Evolutionary conservation across 2,329 filamentous ascomycete genomes (phyloP).

Genomic region (Aspergillus viridinutans): DNA sequence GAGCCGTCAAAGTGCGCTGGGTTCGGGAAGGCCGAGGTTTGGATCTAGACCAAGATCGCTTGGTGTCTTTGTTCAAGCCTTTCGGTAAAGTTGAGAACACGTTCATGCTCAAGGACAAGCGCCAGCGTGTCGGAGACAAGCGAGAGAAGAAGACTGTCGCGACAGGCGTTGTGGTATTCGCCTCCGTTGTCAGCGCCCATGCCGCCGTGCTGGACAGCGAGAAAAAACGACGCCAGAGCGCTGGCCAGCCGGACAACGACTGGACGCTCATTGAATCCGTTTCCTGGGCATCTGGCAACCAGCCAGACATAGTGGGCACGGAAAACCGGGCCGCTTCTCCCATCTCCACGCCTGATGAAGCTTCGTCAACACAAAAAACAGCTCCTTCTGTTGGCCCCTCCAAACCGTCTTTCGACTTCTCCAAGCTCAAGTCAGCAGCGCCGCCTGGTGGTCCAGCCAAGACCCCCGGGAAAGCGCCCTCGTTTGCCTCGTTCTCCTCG

Average conservation of each 20-base stretch:
- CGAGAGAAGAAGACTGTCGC: constrained; percentile 51
- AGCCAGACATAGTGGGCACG: constrained; percentile 43
- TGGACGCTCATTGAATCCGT: constrained; percentile 52
- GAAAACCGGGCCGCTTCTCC: constrained; percentile 9
- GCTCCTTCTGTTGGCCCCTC: constrained; percentile 9
- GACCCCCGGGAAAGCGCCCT: constrained; percentile 33
- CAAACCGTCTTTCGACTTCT: constrained; percentile 33
- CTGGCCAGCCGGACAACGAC: constrained; percentile 32
- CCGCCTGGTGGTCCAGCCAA: constrained; percentile 12
- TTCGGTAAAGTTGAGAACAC: constrained; percentile 57
- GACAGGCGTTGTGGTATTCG: constrained; percentile 54
- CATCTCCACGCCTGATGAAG: constrained; percentile 11
- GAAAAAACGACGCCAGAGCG: constrained; percentile 26
- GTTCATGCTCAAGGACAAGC: constrained; percentile 55
- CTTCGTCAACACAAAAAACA: constrained; percentile 22
- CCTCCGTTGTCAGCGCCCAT: constrained; percentile 55
- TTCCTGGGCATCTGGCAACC: constrained; percentile 51
- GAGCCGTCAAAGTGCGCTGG: constrained; percentile 57
- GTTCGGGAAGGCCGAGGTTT: constrained; percentile 44
- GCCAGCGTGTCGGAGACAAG: constrained; percentile 46
- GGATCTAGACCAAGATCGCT: constrained; percentile 45
- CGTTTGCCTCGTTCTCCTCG: constrained; percentile 40
- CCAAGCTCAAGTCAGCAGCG: constrained; percentile 27
- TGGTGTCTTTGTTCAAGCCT: constrained; percentile 46
- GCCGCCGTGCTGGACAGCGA: constrained; percentile 51